Conservation (phyloP, 208 protist genomes). For the Trypanosoma platydactyli region DNA sequence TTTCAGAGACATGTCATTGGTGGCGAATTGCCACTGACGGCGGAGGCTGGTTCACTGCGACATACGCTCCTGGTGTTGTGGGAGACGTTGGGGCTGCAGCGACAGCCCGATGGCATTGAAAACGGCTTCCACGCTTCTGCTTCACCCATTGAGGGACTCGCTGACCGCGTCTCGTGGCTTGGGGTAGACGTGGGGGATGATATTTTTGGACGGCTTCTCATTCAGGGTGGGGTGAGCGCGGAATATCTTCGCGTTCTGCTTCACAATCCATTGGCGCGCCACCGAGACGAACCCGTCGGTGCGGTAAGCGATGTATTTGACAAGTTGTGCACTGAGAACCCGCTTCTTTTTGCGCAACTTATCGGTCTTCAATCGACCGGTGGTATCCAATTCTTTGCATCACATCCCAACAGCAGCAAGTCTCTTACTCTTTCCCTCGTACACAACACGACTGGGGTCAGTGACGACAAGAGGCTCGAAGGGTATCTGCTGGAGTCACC, state of each 20-base stretch:
- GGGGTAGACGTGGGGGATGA: constrained; percentile 49
- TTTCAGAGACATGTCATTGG: constrained; percentile 74
- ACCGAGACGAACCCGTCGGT: constrained; percentile 31
- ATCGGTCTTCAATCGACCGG: constrained; percentile 28
- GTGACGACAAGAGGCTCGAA: neutral
- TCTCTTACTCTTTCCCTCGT: neutral
- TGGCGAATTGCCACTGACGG: constrained; percentile 42
- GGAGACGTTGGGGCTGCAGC: constrained; percentile 54
- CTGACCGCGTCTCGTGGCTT: constrained; percentile 83
- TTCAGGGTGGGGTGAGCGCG: constrained; percentile 48
- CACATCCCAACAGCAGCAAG: neutral
- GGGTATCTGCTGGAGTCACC: too few species aligned
- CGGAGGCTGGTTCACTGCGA: constrained; percentile 51
- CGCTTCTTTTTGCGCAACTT: constrained; percentile 28
- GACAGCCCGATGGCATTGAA: constrained; percentile 64
- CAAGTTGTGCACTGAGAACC: constrained; percentile 37
- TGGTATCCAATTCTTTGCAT: constrained; percentile 23
- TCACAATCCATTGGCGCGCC: constrained; percentile 52
- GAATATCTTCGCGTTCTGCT: constrained; percentile 45
- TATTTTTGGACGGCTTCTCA: constrained; percentile 57
- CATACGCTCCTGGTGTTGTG: constrained; percentile 52
- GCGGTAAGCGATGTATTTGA: constrained; percentile 32
- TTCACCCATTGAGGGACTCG: constrained; percentile 74
- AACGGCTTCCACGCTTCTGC: constrained; percentile 76
- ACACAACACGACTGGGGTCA: neutral